Base-by-base conservation (phyloP, 2,329 filamentous ascomycete genomes). In the Truncatella angustata region DNA sequence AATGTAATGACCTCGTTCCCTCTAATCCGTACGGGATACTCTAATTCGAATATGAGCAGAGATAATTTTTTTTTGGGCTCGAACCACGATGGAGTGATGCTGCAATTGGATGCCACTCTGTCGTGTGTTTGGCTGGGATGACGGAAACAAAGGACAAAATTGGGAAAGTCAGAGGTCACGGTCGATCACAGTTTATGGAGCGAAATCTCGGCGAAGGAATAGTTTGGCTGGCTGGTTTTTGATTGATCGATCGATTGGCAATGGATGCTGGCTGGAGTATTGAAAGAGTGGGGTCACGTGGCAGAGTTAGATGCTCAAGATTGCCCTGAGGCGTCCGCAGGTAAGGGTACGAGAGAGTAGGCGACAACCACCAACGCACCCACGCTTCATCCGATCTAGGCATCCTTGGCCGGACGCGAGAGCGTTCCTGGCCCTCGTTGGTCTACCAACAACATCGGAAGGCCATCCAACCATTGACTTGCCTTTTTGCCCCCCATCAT, bases 241-340 rank as follows among this genome's bases (percentile, higher is more conserved):
- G n/a, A n/a, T n/a, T n/a, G n/a, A n/a, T n/a, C n/a, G n/a, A n/a
- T n/a, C n/a, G n/a, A n/a, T n/a, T n/a, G n/a, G n/a, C n/a, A n/a
- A n/a, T n/a, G n/a, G n/a, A n/a, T n/a, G 39, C 40, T 43, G 40
- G 43, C 40, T 44, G 40, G 40, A 34, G 43, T 35, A 34, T 46
- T 28, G n/a, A 44, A n/a, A 18, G 20, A 24, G 20, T 21, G 42
- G 24, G 43, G 43, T 46, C 43, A 46, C 43, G 43, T 46, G 43
- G n/a, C n/a, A n/a, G n/a, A n/a, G n/a, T n/a, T n/a, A n/a, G n/a
- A n/a, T n/a, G n/a, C n/a, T n/a, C n/a, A n/a, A n/a, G 28, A 32
- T 32, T 32, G 28, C 28, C 14, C n/a, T n/a, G n/a, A 32, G 28
- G 28, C 28, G 28, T 32, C n/a, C n/a, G n/a, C n/a, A n/a, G n/a